Percentiles rank a stretch among this genome's conserved stretches.
Evolutionary conservation across 2,329 filamentous ascomycete genomes (phyloP).

Genomic region (Phyllosticta citrichinensis): DNA sequence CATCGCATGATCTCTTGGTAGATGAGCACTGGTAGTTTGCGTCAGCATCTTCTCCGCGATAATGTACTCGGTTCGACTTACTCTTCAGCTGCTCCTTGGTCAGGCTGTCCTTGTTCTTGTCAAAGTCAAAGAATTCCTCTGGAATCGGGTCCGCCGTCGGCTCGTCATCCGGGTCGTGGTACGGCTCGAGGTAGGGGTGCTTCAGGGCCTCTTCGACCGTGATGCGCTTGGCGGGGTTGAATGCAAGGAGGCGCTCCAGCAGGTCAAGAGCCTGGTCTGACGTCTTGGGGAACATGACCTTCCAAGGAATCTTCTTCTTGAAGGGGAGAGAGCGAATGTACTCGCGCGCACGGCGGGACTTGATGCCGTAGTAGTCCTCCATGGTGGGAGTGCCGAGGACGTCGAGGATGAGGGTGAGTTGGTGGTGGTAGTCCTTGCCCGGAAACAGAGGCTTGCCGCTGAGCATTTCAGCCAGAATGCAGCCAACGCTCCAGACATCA

Average conservation of each 20-base stretch:
- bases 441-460: conserved; percentile 97
- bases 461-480: conserved; percentile 96
- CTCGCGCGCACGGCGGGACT: conserved; percentile 90
- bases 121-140: conserved; percentile 99
- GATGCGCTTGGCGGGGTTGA: conserved; percentile 98
- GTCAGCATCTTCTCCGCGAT: conserved; percentile 14
- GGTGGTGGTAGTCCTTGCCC: conserved; percentile 98
- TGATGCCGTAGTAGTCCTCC: conserved; percentile 99
- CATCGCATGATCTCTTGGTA: conserved; percentile 91
- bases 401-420: conserved; percentile 91
- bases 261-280: conserved; percentile 92
- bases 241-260: conserved; percentile 88
- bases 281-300: conserved; percentile 96
- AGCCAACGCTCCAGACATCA: conserved; percentile 97
- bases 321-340: conserved; percentile 97
- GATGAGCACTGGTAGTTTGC: conserved; percentile 54
- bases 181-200: conserved; percentile 96
- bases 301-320: conserved; percentile 99
- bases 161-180: conserved; percentile 98
- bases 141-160: conserved; percentile 93
- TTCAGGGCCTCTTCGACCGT: conserved; percentile 94
- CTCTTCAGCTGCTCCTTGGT: conserved; percentile 98
- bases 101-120: conserved; percentile 98
- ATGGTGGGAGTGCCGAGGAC: conserved; percentile 97
- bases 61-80: conserved; percentile 28